Base-by-base conservation (phyloP, 23 red algal genomes). In the Gracilaria caudata region DNA sequence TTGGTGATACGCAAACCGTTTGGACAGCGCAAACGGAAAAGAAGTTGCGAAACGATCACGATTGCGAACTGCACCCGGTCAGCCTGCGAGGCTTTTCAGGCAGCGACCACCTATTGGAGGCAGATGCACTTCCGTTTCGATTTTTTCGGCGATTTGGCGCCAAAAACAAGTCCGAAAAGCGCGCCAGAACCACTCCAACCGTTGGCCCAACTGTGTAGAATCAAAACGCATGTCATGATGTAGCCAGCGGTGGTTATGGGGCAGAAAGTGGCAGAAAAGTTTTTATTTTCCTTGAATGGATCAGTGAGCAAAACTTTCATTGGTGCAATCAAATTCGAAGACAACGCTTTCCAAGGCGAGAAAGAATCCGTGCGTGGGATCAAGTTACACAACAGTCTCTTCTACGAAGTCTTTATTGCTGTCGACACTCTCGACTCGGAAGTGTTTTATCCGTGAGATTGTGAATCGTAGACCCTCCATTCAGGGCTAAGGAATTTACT, bases 81-180 rank as follows among this genome's bases (percentile, higher is more conserved):
- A 28, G 70, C 70, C 16, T 75, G 70, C 70, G 33, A 47, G 70
- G 43, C 70, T 49, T 75, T 47, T 47, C 0, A 49, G 70, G 37
- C 12, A 16, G 43, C 21, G 70, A 16, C 40, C 70, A 24, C 20
- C 10, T 7, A 0, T 28, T 7, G 8, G 33, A 14, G 21, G 33
- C 70, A 75, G 70, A 46, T 25, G 70, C 70, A 75, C 70, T 4
- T 2, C 38, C 4, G 70, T 75, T 75, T 75, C 38, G 70, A 75
- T 46, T 75, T 30, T 68, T 45, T 32, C 32, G 8, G 40, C 4
- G 61, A 11, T 29, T 75, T 75, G 70, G 70, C 70, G 70, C 70
- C 70, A 75, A 75, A 75, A 46, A 25, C 1, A 25, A 9, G n/a
- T n/a, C n/a, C 17, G 5, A 10, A 75, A 75, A 49, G 38, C 70